These are phyloP conservation scores for Monascus ruber DNA, from an alignment of 2,329 filamentous ascomycete species.

Conservation along the genomic window DNA sequence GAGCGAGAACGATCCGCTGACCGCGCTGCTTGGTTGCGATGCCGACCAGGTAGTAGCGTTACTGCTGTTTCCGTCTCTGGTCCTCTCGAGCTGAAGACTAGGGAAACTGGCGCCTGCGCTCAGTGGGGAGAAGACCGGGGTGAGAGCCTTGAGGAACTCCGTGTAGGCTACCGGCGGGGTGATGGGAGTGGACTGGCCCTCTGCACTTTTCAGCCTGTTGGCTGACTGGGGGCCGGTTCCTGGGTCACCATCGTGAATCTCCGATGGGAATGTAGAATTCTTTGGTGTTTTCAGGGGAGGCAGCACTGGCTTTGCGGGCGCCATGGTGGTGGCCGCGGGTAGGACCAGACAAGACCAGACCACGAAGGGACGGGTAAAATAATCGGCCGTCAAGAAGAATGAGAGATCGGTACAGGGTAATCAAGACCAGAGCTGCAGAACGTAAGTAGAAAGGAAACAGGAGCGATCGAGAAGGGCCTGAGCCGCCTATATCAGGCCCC, in stretches of 20 bases:
- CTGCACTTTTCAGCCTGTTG: conserved; percentile 40
- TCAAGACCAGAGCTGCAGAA: no score
- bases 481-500: no score
- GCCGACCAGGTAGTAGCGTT: background rate
- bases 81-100: conserved; percentile 30
- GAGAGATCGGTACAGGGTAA: no score
- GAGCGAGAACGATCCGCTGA: no score
- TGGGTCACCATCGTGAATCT: conserved; percentile 47
- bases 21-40: no score
- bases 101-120: conserved; percentile 45
- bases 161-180: conserved; percentile 82
- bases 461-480: no score
- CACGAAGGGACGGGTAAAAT: no score
- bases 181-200: conserved; percentile 79
- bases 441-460: no score
- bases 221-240: no score
- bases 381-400: no score
- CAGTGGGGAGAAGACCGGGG: conserved; percentile 54
- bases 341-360: background rate
- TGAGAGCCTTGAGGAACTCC: conserved; percentile 81
- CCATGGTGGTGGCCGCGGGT: conserved; percentile 9
- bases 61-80: conserved; percentile 13
- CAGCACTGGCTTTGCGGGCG: conserved; percentile 26
- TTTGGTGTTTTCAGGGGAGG: conserved; percentile 35
- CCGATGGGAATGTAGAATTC: conserved; percentile 37